phyloP scores from a whole-genome alignment of 2,329 filamentous ascomycete species.

The Fusarium sp. region DNA sequence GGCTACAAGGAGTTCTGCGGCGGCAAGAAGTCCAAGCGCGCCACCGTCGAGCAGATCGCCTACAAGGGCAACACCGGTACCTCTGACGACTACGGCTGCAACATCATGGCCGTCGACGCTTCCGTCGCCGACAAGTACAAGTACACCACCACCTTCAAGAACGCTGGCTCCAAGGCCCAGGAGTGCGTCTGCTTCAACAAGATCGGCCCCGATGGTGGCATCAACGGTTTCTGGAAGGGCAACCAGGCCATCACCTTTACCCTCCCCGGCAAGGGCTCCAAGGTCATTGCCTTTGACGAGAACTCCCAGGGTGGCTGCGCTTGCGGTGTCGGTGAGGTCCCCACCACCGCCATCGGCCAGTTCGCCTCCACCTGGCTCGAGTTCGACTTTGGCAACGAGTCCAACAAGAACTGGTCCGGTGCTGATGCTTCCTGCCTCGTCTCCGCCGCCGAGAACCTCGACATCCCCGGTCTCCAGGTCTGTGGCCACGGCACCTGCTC shows the following conservation, averaged over 20 bases:
- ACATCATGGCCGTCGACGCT: slow-evolving; percentile 60
- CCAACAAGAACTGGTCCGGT: slow-evolving; percentile 63
- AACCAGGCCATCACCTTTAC: slow-evolving; percentile 56
- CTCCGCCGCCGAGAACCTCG: slow-evolving; percentile 48
- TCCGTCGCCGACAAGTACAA: slow-evolving; percentile 55
- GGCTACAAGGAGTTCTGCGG: slow-evolving; percentile 51
- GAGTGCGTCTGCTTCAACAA: slow-evolving; percentile 64
- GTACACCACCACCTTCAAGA: slow-evolving; percentile 57
- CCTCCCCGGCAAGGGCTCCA: slow-evolving; percentile 51
- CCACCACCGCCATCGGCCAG: slow-evolving; percentile 54
- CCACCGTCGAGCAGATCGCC: slow-evolving; percentile 59
- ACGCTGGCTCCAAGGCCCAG: slow-evolving; percentile 50
- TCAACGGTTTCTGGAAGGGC: slow-evolving; percentile 63
- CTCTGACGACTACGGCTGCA: slow-evolving; percentile 60
- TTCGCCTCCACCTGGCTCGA: slow-evolving; percentile 62
- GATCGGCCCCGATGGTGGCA: slow-evolving; percentile 57
- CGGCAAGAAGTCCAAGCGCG: slow-evolving; percentile 57
- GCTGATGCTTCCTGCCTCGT: slow-evolving; percentile 64
- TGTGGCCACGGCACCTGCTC: slow-evolving; percentile 57
- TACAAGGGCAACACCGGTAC: slow-evolving; percentile 62
- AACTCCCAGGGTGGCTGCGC: slow-evolving; percentile 63
- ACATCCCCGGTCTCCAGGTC: slow-evolving; percentile 53
- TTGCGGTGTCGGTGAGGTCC: slow-evolving; percentile 52
- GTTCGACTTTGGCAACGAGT: slow-evolving; percentile 59
- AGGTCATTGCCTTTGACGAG: slow-evolving; percentile 58